Conservation (phyloP, 768 basidiomycete genomes). For the Amanita jacksonii region DNA sequence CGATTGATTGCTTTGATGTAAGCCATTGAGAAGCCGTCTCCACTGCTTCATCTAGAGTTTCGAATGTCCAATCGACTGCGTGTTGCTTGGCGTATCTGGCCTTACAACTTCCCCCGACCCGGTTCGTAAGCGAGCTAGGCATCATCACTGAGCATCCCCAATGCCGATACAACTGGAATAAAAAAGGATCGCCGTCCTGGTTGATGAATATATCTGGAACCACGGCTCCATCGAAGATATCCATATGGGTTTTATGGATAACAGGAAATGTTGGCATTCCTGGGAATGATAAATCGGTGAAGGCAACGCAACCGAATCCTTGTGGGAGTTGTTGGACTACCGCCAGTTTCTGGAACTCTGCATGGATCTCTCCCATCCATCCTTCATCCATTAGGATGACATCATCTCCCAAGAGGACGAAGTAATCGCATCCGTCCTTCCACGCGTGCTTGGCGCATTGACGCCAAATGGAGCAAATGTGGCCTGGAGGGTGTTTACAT, state of each 20-base stretch:
- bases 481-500: constrained; percentile 29
- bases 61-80: constrained; percentile 39
- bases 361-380: constrained; percentile 38
- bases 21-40: constrained; percentile 28
- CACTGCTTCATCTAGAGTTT: constrained; percentile 32
- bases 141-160: constrained; percentile 44
- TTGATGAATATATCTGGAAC: constrained; percentile 45
- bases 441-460: constrained; percentile 39
- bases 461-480: constrained; percentile 46
- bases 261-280: constrained; percentile 59
- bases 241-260: constrained; percentile 44
- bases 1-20: constrained; percentile 11
- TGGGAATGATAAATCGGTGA: constrained; percentile 44
- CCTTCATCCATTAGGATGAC: constrained; percentile 38
- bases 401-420: constrained; percentile 47
- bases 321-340: constrained; percentile 20
- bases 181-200: constrained; percentile 49
- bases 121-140: constrained; percentile 29
- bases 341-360: constrained; percentile 28
- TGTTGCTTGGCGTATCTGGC: constrained; percentile 42
- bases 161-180: constrained; percentile 52
- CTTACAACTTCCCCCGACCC: constrained; percentile 32
- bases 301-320: constrained; percentile 50
- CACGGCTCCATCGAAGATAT: constrained; percentile 41
- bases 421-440: constrained; percentile 38